A percentile compares a stretch with the other conserved stretches of the same genome.
These are phyloP conservation scores for Aspergillus spinulosporus DNA, from an alignment of 2,329 filamentous ascomycete genomes.

Conservation along the genomic window DNA sequence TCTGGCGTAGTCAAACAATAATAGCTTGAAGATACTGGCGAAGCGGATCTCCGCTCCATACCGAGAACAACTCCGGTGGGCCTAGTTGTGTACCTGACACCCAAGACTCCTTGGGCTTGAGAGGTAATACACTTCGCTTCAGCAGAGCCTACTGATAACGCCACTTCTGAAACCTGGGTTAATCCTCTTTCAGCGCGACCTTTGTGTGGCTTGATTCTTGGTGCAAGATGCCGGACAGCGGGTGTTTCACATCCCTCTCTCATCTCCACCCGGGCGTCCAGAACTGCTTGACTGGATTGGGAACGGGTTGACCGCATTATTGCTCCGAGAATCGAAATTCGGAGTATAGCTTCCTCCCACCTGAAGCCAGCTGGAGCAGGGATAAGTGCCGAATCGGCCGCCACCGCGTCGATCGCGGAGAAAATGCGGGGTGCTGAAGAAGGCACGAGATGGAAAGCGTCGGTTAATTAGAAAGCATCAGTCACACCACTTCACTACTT, in stretches of 20 bases:
- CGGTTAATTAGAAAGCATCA: background rate
- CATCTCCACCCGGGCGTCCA: background rate
- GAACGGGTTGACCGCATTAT: background rate
- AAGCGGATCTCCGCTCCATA: background rate
- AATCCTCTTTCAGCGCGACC: background rate
- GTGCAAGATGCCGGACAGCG: background rate
- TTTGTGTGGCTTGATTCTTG: background rate
- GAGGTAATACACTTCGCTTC: background rate
- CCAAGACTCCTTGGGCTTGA: background rate
- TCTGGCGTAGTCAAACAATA: background rate
- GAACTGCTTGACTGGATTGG: background rate
- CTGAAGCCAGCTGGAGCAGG: background rate
- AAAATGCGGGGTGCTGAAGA: constrained; percentile 12
- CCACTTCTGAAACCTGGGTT: background rate
- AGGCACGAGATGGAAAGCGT: background rate
- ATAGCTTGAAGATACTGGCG: background rate
- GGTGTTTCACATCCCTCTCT: background rate
- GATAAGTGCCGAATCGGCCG: constrained; percentile 1
- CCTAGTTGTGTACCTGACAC: background rate
- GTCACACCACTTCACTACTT: background rate
- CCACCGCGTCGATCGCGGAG: constrained; percentile 6
- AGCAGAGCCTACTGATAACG: background rate
- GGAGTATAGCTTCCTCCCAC: background rate
- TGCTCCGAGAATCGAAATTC: no score
- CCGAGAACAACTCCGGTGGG: constrained; percentile 9